phyloP scores from a whole-genome alignment of 352 stramenopile genomes.

The Globisporangium middletonii region DNA sequence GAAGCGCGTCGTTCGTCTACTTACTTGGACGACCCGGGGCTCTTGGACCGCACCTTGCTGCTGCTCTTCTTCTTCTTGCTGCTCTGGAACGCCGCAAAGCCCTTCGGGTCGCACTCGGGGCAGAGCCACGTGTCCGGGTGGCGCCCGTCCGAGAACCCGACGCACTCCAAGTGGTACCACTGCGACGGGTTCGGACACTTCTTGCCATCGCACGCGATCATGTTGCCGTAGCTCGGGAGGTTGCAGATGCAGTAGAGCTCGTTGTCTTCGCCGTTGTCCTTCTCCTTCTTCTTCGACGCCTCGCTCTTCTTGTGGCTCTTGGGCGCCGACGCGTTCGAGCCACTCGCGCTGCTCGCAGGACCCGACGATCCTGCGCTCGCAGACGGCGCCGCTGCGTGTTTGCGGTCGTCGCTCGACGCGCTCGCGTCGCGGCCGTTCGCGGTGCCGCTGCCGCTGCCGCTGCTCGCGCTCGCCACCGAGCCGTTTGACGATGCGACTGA shows the following conservation, averaged over 20 bases:
- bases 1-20: too few relatives aligned
- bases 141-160: conserved; percentile 71
- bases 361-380: not conserved
- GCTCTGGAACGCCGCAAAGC: conserved; percentile 68
- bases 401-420: conserved; percentile 18
- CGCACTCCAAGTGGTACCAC: conserved; percentile 86
- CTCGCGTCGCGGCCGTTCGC: not conserved
- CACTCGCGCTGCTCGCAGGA: conserved; percentile 4
- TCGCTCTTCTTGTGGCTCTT: conserved; percentile 43
- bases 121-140: conserved; percentile 86
- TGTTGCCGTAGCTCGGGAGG: conserved; percentile 82
- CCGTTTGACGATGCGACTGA: not conserved
- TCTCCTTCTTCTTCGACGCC: conserved; percentile 46
- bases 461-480: not conserved
- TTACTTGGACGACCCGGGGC: conserved; percentile 40
- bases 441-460: conserved; percentile 13
- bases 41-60: conserved; percentile 68
- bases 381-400: conserved; percentile 10
- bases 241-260: conserved; percentile 88
- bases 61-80: conserved; percentile 84
- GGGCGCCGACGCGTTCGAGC: conserved; percentile 15
- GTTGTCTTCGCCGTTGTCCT: conserved; percentile 73
- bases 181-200: conserved; percentile 83
- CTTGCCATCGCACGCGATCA: conserved; percentile 87
- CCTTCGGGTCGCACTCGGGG: conserved; percentile 79